Percentiles rank a stretch among this genome's conserved stretches.
Conservation (phyloP, 2,329 filamentous ascomycete species). For the Davidsoniella neocaledoniae region DNA sequence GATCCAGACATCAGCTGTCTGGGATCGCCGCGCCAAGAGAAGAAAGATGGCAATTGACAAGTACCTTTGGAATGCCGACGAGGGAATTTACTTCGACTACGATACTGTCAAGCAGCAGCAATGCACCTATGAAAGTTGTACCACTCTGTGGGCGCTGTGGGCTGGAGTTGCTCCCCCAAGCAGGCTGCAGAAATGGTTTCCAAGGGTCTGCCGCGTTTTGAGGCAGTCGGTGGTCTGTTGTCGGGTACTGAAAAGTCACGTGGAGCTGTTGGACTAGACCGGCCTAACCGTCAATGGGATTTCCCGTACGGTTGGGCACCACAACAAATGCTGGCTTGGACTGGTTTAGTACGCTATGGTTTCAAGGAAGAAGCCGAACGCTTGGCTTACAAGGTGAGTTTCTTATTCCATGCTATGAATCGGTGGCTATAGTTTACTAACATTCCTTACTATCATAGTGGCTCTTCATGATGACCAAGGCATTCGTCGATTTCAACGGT, state of each 20-base stretch:
- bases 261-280: constrained; percentile 58
- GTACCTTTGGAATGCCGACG: constrained; percentile 80
- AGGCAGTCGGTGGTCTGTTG: constrained; percentile 71
- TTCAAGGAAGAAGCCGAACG: constrained; percentile 81
- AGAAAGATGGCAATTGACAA: constrained; percentile 79
- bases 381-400: constrained; percentile 54
- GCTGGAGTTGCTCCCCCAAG: constrained; percentile 71
- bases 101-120: constrained; percentile 68
- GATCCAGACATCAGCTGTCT: constrained; percentile 65
- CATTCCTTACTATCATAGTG: constrained; percentile 28
- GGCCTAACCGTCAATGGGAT: constrained; percentile 95
- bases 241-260: constrained; percentile 83
- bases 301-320: constrained; percentile 97
- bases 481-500: constrained; percentile 95
- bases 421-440: not conserved
- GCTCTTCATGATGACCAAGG: constrained; percentile 96
- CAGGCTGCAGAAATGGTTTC: constrained; percentile 74
- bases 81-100: constrained; percentile 97
- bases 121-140: constrained; percentile 74
- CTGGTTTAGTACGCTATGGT: constrained; percentile 76
- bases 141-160: constrained; percentile 97
- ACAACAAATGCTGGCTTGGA: constrained; percentile 97
- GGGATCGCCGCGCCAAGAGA: constrained; percentile 76
- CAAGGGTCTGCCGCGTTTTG: constrained; percentile 71
- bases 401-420: not conserved